Base-by-base conservation (phyloP, 768 basidiomycete species). In the Ramaria rubella region DNA sequence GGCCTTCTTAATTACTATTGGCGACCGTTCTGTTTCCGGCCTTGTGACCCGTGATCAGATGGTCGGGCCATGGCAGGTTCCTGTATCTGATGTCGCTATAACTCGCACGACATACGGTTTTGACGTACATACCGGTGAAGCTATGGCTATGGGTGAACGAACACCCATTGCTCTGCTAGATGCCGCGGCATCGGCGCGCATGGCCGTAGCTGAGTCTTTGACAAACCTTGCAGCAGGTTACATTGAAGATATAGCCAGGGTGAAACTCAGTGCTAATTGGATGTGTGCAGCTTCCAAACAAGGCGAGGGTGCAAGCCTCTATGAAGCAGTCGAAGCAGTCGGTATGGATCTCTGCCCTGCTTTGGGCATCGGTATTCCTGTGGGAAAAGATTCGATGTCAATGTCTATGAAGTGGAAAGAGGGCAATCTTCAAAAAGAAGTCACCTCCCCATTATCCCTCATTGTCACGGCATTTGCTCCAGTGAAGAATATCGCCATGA, bases 341-440 rank as follows among this genome's bases (percentile, higher is more conserved):
- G 96, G 95, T 11, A 79, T 94, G 77, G 92, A 94, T 54, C 76
- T 99, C 23, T 99, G 96, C 68, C 96, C 96, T 5, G 83, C 81
- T 4, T 79, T 98, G 12, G 94, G 96, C 12, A 75, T 99, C 21
- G 90, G 93, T 7, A 91, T 93, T 42, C 96, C 96, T 0, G 96
- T 99, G n/a, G 96, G 96, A 27, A 99, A 99, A 73, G 96, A 99
- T 68, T 97, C 94, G 12, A 98, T 99, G 96, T 94, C 91, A 19
- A 99, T 98, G 96, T 86, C 90, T 59, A 99, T 97, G 94, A 87
- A 85, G 64, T 99, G 96, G 86, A 73, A 70, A 72, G 78, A 84
- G 45, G 80, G 74, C 4, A 75, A 72, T 24, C 80, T 84, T 60
- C 74, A 82, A 64, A 85, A 84, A 59, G 86, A 94, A 64, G 88